These are phyloP conservation scores for Chytriomyces sp. DNA, from an alignment of 192 early-diverging fungal species.

Conservation along the genomic window DNA sequence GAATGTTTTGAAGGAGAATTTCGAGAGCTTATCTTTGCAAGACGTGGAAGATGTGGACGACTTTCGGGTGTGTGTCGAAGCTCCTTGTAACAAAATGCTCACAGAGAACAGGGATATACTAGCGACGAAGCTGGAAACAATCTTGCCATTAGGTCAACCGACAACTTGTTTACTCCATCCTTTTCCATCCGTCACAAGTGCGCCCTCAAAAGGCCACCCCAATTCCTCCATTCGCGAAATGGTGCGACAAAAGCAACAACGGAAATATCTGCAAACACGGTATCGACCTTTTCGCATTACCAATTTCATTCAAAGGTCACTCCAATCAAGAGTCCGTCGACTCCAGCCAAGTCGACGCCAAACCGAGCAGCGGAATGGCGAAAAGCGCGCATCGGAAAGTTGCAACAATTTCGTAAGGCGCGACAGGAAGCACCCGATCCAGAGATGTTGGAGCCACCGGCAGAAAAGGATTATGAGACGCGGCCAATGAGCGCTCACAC, in stretches of 20 bases:
- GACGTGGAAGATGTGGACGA: too few relatives aligned
- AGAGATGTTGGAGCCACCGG: background rate
- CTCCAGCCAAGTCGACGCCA: background rate
- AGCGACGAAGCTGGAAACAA: too few relatives aligned
- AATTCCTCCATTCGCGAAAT: background rate
- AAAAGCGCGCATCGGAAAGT: background rate
- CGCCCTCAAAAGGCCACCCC: background rate
- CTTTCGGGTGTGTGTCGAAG: too few relatives aligned
- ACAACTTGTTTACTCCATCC: background rate
- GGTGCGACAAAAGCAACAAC: too few relatives aligned
- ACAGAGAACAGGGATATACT: too few relatives aligned
- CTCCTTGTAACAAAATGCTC: too few relatives aligned
- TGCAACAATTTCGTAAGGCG: background rate
- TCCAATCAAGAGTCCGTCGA: too few relatives aligned
- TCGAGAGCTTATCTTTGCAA: too few relatives aligned
- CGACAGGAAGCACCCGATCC: background rate
- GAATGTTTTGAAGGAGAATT: too few relatives aligned
- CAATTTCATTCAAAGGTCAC: too few relatives aligned
- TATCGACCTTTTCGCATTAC: too few relatives aligned
- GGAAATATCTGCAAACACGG: too few relatives aligned
- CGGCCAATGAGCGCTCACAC: slow-evolving; percentile 24
- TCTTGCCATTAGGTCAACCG: background rate
- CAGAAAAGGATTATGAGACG: slow-evolving; percentile 26
- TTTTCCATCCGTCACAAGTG: background rate
- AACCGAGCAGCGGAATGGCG: background rate